These are phyloP conservation scores for Jamesozyma hellenica DNA, from an alignment of 805 yeast genomes.

Conservation along the genomic window DNA sequence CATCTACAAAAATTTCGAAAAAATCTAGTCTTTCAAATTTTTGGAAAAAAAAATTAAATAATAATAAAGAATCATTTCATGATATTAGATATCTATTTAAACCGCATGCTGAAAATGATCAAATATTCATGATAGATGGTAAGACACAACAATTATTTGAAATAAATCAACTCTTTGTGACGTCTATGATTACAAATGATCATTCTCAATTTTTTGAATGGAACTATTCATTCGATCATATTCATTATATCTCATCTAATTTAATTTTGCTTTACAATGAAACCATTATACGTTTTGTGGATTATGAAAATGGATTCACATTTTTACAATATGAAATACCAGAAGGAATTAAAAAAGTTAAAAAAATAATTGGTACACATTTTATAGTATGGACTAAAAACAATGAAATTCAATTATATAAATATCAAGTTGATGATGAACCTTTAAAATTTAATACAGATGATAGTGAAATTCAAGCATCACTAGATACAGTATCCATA, in stretches of 20 bases:
- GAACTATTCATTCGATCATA: slow-evolving; percentile 10
- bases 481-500: slow-evolving; percentile 12
- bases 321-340: slow-evolving; percentile 15
- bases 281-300: slow-evolving; percentile 15
- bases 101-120: background rate
- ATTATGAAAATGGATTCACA: slow-evolving; percentile 21
- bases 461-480: slow-evolving; percentile 1
- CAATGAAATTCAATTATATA: slow-evolving; percentile 14
- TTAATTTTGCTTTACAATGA: slow-evolving; percentile 15
- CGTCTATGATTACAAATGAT: slow-evolving; percentile 11
- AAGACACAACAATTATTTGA: slow-evolving; percentile 10
- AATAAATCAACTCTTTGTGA: too few species aligned
- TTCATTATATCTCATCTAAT: slow-evolving; percentile 15
- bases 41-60: slow-evolving; percentile 10
- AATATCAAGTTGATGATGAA: slow-evolving; percentile 21
- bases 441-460: background rate
- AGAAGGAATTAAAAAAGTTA: slow-evolving; percentile 18
- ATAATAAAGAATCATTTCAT: background rate
- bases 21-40: slow-evolving; percentile 15
- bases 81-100: slow-evolving; percentile 12
- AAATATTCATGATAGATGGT: slow-evolving; percentile 13
- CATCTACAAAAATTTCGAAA: slow-evolving; percentile 7
- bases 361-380: slow-evolving; percentile 9
- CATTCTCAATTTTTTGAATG: slow-evolving; percentile 14
- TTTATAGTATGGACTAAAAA: slow-evolving; percentile 17